Conservation (phyloP, 2,329 filamentous ascomycete species). For the Incumbomyces lentus region DNA sequence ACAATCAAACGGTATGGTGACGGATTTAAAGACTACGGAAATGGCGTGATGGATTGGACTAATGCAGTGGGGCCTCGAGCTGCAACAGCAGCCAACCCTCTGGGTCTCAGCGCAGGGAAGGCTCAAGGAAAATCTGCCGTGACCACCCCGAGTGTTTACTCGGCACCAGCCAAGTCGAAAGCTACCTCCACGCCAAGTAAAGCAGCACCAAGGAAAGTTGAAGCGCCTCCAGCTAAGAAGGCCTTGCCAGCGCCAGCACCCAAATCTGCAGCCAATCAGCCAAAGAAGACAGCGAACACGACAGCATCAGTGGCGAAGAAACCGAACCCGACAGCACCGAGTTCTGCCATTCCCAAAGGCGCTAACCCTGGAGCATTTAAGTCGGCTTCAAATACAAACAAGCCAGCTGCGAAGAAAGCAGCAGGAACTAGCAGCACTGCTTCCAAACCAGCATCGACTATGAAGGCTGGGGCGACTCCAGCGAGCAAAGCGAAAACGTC, state of each 20-base stretch:
- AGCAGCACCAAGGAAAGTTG: constrained; percentile 14
- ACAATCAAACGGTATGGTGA: constrained; percentile 18
- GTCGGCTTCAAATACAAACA: not conserved
- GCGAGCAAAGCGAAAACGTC: constrained; percentile 4
- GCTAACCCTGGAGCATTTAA: constrained; percentile 8
- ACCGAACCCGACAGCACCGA: not conserved
- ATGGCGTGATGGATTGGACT: constrained; percentile 24
- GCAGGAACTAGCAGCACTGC: constrained; percentile 5
- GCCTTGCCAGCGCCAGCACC: constrained; percentile 14
- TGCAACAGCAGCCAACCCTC: constrained; percentile 21
- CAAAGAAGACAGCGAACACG: not conserved
- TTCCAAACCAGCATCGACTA: constrained; percentile 2
- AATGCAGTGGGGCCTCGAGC: constrained; percentile 16
- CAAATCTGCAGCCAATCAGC: not conserved
- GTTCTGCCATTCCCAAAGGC: not conserved
- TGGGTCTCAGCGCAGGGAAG: constrained; percentile 19
- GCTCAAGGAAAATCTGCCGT: constrained; percentile 14
- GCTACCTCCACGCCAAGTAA: constrained; percentile 19
- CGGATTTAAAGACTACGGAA: constrained; percentile 22
- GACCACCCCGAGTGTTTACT: constrained; percentile 16
- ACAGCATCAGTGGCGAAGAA: not conserved
- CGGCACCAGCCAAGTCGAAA: constrained; percentile 12
- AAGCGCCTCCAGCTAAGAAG: constrained; percentile 11
- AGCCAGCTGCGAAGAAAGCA: constrained; percentile 9
- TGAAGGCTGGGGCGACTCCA: constrained; percentile 1